phyloP scores from a whole-genome alignment of 164 flowering plant genomes.

The Chloranthus sessilifolius region DNA sequence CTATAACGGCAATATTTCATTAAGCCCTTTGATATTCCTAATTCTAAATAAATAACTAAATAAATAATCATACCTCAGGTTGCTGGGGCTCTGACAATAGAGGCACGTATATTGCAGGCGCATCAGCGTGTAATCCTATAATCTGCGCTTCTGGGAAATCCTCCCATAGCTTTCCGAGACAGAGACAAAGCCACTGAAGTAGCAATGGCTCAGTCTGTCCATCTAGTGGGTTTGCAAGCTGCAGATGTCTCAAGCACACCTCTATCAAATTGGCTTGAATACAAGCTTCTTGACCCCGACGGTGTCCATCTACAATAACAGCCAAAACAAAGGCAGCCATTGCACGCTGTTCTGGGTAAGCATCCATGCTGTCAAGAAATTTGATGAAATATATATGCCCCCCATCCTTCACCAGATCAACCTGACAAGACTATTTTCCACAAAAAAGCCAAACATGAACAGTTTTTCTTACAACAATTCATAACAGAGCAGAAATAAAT shows the following conservation, averaged over 20 bases:
- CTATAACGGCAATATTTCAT: neutral
- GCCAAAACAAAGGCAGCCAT: conserved; percentile 99
- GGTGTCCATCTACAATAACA: conserved; percentile 87
- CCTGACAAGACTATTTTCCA: conserved; percentile 83
- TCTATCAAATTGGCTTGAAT: conserved; percentile 66
- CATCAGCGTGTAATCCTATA: conserved; percentile 65
- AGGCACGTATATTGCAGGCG: conserved; percentile 52
- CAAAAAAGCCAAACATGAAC: conserved; percentile 10
- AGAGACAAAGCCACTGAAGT: conserved; percentile 95
- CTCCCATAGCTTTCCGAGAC: conserved; percentile 96
- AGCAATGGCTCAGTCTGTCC: conserved; percentile 72
- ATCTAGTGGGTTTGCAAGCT: conserved; percentile 55
- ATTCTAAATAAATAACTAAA: no score
- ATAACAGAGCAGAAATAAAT: neutral
- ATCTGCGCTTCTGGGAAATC: conserved; percentile 80
- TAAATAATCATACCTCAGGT: conserved; percentile 65
- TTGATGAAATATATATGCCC: conserved; percentile 88
- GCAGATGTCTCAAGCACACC: conserved; percentile 82
- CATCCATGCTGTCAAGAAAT: conserved; percentile 90
- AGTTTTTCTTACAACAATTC: neutral
- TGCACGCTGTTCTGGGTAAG: conserved; percentile 94
- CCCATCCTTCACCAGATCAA: conserved; percentile 97
- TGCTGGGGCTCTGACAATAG: conserved; percentile 80
- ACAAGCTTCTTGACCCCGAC: conserved; percentile 90
- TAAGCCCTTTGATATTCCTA: neutral